Conservation (phyloP, 2,329 filamentous ascomycete genomes). For the Sclerotinia sclerotiorum region DNA sequence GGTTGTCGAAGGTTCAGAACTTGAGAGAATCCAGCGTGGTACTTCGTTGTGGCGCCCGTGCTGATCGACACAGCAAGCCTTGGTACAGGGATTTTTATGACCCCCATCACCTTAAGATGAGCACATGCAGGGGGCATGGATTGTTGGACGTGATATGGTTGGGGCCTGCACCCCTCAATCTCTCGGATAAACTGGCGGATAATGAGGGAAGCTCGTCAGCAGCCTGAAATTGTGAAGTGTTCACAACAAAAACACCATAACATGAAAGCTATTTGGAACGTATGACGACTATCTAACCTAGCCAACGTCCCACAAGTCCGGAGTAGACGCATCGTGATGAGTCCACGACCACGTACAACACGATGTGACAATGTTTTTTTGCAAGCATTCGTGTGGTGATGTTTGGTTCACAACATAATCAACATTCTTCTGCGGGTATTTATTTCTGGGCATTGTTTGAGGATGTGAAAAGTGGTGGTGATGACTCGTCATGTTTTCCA, state of each 20-base stretch:
- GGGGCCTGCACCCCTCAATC: conserved; percentile 25
- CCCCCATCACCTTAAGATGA: conserved; percentile 25
- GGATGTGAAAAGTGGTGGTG: conserved; percentile 15
- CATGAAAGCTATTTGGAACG: not conserved
- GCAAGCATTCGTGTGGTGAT: conserved; percentile 13
- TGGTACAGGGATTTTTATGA: conserved; percentile 18
- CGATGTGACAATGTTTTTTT: conserved; percentile 14
- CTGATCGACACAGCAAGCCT: conserved; percentile 23
- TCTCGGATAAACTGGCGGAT: conserved; percentile 26
- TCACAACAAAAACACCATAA: conserved; percentile 12
- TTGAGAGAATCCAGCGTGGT: conserved; percentile 20
- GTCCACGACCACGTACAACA: conserved; percentile 5
- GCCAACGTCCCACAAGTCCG: conserved; percentile 21
- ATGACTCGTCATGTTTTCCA: conserved; percentile 13
- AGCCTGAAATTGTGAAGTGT: conserved; percentile 19
- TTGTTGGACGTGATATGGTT: conserved; percentile 21
- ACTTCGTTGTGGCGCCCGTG: conserved; percentile 25
- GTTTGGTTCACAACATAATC: conserved; percentile 17
- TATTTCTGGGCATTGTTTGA: conserved; percentile 23
- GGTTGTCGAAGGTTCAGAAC: conserved; percentile 14
- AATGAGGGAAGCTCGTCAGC: conserved; percentile 22
- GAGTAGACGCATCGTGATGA: conserved; percentile 13
- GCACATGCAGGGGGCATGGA: conserved; percentile 24
- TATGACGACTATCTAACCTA: conserved; percentile 21
- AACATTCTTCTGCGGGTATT: conserved; percentile 12